These are phyloP conservation scores for Asterophora parasitica DNA, from an alignment of 768 basidiomycete species.

Conservation along the genomic window DNA sequence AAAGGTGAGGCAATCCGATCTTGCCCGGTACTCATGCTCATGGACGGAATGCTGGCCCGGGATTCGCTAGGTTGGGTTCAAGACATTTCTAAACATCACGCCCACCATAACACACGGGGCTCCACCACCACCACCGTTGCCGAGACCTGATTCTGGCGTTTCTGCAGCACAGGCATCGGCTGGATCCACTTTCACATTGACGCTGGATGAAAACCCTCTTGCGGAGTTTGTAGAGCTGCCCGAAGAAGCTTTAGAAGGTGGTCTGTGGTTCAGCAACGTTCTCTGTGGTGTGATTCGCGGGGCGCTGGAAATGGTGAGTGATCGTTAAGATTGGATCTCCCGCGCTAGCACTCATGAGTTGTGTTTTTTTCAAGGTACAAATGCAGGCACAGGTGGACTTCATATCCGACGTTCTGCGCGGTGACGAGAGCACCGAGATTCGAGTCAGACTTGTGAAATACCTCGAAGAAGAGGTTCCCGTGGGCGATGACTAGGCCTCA, in stretches of 20 bases:
- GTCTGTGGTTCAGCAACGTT: conserved; percentile 96
- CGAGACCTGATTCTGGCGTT: conserved; percentile 42
- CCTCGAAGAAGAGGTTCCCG: conserved; percentile 92
- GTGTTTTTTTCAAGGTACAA: conserved; percentile 64
- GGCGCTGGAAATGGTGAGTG: conserved; percentile 89
- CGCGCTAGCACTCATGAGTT: conserved; percentile 6
- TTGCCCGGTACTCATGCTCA: not conserved
- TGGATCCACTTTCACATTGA: conserved; percentile 72
- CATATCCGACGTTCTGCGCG: conserved; percentile 83
- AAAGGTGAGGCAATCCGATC: conserved; percentile 53
- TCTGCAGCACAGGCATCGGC: conserved; percentile 37
- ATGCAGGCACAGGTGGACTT: conserved; percentile 92
- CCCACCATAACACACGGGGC: conserved; percentile 73
- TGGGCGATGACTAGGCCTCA: conserved; percentile 75
- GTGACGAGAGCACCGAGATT: conserved; percentile 93
- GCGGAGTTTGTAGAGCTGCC: conserved; percentile 97
- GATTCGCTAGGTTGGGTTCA: conserved; percentile 82
- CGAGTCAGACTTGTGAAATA: conserved; percentile 87
- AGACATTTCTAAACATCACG: conserved; percentile 91
- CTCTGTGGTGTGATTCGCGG: conserved; percentile 92
- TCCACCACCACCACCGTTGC: conserved; percentile 44
- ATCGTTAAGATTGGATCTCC: not conserved
- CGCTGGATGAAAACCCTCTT: conserved; percentile 92
- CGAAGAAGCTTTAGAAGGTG: conserved; percentile 87
- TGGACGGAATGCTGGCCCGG: not conserved